Conservation (phyloP, 176 grass and related monocot species). For the Miscanthus lutarioriparius region DNA sequence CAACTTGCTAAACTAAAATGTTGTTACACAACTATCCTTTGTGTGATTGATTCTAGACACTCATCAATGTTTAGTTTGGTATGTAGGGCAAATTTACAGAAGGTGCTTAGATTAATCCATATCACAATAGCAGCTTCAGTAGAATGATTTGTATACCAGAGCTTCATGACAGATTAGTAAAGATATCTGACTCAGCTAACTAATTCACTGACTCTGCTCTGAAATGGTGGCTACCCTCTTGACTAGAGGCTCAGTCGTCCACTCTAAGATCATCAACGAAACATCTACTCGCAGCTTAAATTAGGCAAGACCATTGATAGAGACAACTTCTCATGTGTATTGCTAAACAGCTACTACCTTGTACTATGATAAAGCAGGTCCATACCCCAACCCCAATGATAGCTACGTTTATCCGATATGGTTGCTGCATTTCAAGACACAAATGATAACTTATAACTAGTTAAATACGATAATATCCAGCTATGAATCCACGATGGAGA, state of each 20-base stretch:
- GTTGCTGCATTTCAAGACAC: slow-evolving; percentile 27
- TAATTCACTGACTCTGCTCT: background rate
- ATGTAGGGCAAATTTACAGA: background rate
- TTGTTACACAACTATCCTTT: background rate
- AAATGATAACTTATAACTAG: slow-evolving; percentile 35
- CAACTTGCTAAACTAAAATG: background rate
- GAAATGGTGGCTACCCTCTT: background rate
- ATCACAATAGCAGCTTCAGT: background rate
- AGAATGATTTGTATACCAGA: background rate
- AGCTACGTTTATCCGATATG: slow-evolving; percentile 30
- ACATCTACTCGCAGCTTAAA: background rate
- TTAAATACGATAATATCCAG: slow-evolving; percentile 34
- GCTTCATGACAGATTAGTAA: background rate
- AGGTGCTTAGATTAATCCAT: background rate
- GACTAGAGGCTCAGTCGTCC: background rate
- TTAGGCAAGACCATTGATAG: slow-evolving; percentile 16
- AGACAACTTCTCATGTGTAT: background rate
- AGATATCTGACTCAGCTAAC: background rate
- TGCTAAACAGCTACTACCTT: background rate
- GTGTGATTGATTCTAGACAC: background rate
- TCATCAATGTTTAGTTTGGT: background rate
- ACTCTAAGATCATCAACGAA: background rate
- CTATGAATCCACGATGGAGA: slow-evolving; percentile 43
- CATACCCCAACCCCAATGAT: slow-evolving; percentile 21
- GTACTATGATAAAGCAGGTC: background rate